These are phyloP conservation scores for Lasiodiplodia sp. DNA, from an alignment of 2,329 filamentous ascomycete species.

Conservation along the genomic window DNA sequence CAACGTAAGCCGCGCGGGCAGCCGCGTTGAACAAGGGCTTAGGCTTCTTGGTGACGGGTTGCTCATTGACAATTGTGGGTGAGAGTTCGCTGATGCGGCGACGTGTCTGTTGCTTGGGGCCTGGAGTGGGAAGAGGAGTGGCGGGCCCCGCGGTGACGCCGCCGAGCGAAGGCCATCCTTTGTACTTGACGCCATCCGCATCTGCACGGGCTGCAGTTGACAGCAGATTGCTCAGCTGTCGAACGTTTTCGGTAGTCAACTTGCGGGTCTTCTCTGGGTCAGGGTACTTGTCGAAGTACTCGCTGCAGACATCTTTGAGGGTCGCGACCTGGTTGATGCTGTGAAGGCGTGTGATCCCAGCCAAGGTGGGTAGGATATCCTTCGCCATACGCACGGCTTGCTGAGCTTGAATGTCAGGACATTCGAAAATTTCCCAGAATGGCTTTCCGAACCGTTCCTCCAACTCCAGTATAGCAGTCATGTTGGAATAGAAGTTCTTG, in stretches of 20 bases:
- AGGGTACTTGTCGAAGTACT: background rate
- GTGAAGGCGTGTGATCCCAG: background rate
- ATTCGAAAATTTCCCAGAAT: background rate
- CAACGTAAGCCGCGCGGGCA: no score
- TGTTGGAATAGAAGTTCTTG: background rate
- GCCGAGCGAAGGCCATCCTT: background rate
- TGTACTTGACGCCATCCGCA: background rate
- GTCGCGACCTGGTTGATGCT: background rate
- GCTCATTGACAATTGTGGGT: background rate
- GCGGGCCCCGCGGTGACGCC: no score
- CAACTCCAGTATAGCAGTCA: background rate
- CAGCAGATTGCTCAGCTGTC: background rate
- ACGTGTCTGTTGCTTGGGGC: background rate
- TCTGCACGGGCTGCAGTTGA: background rate
- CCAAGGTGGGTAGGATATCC: background rate
- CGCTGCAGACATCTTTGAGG: background rate
- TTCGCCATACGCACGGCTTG: background rate
- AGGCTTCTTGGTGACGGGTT: background rate
- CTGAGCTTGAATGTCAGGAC: background rate
- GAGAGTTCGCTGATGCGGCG: background rate
- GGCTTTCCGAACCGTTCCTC: background rate
- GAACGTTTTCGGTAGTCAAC: background rate
- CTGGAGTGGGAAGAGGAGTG: background rate
- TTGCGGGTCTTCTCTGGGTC: background rate
- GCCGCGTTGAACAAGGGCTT: no score